Conservation (phyloP, 176 grass and related monocot species). For the Stipa capillata region DNA sequence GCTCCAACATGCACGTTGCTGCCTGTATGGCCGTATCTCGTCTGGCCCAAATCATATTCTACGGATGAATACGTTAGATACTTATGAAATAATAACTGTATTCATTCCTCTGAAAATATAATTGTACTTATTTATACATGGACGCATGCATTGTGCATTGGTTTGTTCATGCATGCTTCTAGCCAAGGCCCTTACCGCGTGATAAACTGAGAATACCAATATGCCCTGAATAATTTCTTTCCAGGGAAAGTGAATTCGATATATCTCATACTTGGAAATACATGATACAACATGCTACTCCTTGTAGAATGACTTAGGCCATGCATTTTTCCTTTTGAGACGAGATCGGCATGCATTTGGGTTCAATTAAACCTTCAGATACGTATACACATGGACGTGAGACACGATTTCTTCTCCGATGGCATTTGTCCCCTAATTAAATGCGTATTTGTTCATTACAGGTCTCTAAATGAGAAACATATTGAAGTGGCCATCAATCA, state of each 20-base stretch:
- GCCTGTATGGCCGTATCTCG: neutral
- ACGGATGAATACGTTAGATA: neutral
- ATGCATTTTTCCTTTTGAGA: neutral
- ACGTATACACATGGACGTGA: neutral
- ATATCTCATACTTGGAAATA: neutral
- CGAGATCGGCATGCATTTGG: neutral
- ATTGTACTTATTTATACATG: neutral
- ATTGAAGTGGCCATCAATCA: conserved; percentile 7
- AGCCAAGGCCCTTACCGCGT: neutral
- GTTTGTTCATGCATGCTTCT: neutral
- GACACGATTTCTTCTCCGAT: neutral
- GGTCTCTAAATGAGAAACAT: conserved; percentile 15
- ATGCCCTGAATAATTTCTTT: neutral
- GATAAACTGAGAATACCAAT: no score
- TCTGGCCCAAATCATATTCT: neutral
- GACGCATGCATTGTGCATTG: neutral
- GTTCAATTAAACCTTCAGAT: neutral
- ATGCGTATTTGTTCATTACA: neutral
- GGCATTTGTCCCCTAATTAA: conserved; percentile 12
- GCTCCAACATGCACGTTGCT: neutral
- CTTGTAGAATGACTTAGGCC: neutral
- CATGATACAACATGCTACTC: no score
- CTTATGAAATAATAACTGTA: neutral
- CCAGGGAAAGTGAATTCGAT: neutral
- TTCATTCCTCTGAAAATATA: neutral